phyloP scores from a whole-genome alignment of 1,139 yeast species.

The Taphrina flavorubra region DNA sequence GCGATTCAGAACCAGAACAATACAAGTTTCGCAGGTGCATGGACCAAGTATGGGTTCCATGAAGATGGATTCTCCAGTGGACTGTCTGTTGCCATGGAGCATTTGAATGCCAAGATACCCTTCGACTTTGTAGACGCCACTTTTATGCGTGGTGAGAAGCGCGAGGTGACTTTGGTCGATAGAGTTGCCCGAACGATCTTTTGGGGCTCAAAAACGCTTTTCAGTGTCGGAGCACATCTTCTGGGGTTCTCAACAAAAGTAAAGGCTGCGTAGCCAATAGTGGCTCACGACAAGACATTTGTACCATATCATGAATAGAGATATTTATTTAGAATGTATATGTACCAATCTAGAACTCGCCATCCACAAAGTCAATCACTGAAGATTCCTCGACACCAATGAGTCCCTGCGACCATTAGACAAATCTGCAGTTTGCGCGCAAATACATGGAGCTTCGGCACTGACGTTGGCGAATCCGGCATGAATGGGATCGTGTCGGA shows the following conservation, averaged over 20 bases:
- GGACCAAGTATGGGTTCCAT: constrained; percentile 41
- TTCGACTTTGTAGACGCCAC: constrained; percentile 40
- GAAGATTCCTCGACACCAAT: constrained; percentile 16
- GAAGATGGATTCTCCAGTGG: constrained; percentile 41
- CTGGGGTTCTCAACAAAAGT: neutral
- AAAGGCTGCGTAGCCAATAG: neutral
- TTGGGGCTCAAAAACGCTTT: constrained; percentile 6
- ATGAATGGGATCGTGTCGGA: constrained; percentile 34
- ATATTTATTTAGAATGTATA: neutral
- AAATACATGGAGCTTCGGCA: neutral
- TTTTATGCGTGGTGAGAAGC: constrained; percentile 38
- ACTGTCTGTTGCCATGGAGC: constrained; percentile 33
- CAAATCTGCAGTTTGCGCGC: neutral
- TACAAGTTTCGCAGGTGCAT: constrained; percentile 38
- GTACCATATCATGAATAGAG: constrained; percentile 3
- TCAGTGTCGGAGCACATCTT: neutral
- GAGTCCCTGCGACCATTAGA: constrained; percentile 1
- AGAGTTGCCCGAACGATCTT: constrained; percentile 18
- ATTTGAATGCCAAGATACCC: constrained; percentile 32
- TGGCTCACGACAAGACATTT: neutral
- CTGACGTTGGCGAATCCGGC: constrained; percentile 27
- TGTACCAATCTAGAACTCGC: neutral
- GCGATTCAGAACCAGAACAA: constrained; percentile 20
- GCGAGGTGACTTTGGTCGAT: constrained; percentile 21
- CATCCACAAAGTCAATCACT: constrained; percentile 29